Evolutionary conservation across 164 flowering plant species (phyloP).

Genomic region (Chimonanthus salicifolius): DNA sequence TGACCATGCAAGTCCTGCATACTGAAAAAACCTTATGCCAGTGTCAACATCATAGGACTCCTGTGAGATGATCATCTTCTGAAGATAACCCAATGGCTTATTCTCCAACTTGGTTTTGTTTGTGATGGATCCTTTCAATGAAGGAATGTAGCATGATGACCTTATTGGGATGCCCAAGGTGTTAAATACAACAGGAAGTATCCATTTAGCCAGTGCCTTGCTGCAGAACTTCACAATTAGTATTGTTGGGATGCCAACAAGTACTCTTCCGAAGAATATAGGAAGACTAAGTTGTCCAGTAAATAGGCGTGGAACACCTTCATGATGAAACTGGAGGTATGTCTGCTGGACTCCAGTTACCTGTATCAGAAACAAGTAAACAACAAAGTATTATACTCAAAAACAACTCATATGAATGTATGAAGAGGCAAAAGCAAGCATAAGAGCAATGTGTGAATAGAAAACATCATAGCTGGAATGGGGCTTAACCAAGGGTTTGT

Average conservation of each 20-base stretch:
- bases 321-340: conserved; percentile 89
- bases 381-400: background rate
- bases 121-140: conserved; percentile 30
- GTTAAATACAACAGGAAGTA: conserved; percentile 64
- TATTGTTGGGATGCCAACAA: conserved; percentile 84
- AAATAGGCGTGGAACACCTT: conserved; percentile 61
- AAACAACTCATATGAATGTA: too few relatives aligned
- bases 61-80: conserved; percentile 44
- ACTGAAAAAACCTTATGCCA: conserved; percentile 87
- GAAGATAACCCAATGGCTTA: conserved; percentile 44
- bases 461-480: too few relatives aligned
- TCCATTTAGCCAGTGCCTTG: conserved; percentile 89
- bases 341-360: conserved; percentile 90
- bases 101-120: conserved; percentile 36
- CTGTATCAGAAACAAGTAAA: conserved; percentile 28
- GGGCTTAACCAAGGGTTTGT: too few relatives aligned
- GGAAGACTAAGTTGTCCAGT: conserved; percentile 41
- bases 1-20: conserved; percentile 98
- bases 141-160: conserved; percentile 66
- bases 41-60: conserved; percentile 85
- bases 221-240: conserved; percentile 85
- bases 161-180: conserved; percentile 75
- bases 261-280: conserved; percentile 53
- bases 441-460: too few relatives aligned
- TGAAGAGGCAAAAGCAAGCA: too few relatives aligned